phyloP scores from a whole-genome alignment of 2,329 filamentous ascomycete genomes.

The Lachnellula hyalina region DNA sequence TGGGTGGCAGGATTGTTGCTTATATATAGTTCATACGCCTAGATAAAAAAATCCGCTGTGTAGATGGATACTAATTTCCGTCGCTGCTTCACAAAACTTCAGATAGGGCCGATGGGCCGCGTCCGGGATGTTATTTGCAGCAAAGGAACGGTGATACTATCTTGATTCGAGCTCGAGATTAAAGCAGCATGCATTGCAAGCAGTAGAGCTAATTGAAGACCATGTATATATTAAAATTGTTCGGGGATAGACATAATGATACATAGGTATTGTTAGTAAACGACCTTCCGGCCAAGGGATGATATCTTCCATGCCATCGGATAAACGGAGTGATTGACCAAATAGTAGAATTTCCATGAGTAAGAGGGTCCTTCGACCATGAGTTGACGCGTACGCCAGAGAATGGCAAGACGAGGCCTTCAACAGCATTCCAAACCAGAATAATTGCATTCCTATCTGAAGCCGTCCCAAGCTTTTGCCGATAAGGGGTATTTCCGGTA shows the following conservation, averaged over 20 bases:
- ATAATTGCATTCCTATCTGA: background rate
- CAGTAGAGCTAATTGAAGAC: background rate
- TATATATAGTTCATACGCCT: background rate
- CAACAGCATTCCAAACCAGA: background rate
- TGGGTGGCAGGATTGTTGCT: background rate
- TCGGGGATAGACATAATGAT: background rate
- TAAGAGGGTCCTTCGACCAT: background rate
- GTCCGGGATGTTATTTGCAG: background rate
- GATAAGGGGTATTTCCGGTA: slow-evolving; percentile 7
- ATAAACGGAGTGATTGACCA: background rate
- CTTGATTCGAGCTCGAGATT: background rate
- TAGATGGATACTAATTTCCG: background rate
- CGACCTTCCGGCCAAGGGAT: background rate
- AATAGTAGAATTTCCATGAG: background rate
- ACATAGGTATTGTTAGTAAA: background rate
- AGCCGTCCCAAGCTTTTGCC: background rate
- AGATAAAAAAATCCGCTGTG: background rate
- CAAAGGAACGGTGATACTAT: background rate
- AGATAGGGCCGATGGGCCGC: background rate
- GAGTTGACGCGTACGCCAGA: background rate
- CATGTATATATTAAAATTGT: background rate
- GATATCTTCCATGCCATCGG: background rate
- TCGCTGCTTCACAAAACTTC: background rate
- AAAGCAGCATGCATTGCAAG: background rate
- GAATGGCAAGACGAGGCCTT: background rate